A percentile compares a stretch with the other conserved stretches of the same genome.
These are phyloP conservation scores for Coemansia sp. DNA, from an alignment of 192 early-diverging fungal genomes.

Conservation along the genomic window DNA sequence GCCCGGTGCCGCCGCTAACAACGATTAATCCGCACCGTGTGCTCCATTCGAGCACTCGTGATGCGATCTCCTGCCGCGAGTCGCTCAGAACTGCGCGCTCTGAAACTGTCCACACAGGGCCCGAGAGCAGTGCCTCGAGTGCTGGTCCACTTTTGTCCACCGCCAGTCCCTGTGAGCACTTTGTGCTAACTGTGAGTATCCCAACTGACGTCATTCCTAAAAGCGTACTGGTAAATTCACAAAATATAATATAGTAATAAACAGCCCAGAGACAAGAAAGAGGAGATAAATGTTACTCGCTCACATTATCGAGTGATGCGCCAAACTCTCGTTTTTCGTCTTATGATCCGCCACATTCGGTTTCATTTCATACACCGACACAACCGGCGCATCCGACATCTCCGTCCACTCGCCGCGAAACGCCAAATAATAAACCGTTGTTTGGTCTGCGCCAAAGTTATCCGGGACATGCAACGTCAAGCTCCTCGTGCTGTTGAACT, in stretches of 20 bases:
- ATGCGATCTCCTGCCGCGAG: conserved; percentile 56
- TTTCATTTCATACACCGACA: conserved; percentile 72
- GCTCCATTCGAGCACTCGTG: conserved; percentile 55
- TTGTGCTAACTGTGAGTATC: conserved; percentile 67
- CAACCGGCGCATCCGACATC: conserved; percentile 67
- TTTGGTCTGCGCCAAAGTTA: conserved; percentile 77
- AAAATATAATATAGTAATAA: conserved; percentile 1
- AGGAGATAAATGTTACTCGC: background rate
- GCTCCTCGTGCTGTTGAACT: conserved; percentile 75
- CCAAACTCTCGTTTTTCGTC: conserved; percentile 49
- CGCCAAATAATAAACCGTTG: conserved; percentile 75
- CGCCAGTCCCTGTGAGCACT: conserved; percentile 51
- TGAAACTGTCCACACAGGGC: conserved; percentile 36
- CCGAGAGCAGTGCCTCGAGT: conserved; percentile 27
- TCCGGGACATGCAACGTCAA: conserved; percentile 80
- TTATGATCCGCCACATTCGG: conserved; percentile 77
- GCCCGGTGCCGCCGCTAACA: conserved; percentile 91
- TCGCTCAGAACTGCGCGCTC: conserved; percentile 55
- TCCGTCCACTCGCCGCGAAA: conserved; percentile 90
- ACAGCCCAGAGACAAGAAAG: background rate
- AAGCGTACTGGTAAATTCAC: background rate
- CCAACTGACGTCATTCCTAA: conserved; percentile 19
- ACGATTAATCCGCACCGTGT: conserved; percentile 65
- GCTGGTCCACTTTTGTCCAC: conserved; percentile 69
- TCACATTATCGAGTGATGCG: conserved; percentile 41